Base-by-base conservation (phyloP, 2,329 filamentous ascomycete genomes). In the Alternaria hordeiaustralica region DNA sequence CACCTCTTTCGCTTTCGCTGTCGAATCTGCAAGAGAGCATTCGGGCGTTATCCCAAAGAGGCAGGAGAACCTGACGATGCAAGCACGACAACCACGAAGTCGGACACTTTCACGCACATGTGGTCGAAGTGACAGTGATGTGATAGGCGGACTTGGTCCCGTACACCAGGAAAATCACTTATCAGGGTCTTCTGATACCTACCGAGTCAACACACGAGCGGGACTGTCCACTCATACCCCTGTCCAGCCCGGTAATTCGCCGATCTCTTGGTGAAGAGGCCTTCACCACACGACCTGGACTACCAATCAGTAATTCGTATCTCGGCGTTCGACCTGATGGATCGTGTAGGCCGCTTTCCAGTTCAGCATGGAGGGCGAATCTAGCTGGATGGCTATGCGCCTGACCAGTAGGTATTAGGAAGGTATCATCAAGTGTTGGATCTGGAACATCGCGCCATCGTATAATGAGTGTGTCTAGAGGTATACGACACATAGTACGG, bases 331-430 rank as follows among this genome's bases (percentile, higher is more conserved):
- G 49, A 45, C 41, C 49, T 33, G 18, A 41, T 60, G 7, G 25
- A 60, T 28, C 44, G 26, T 18, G 26, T 13, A 13, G 0, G 23
- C 49, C 49, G 36, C 15, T 8, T 18, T 46, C 18, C 20, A 46
- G 20, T 21, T 8, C 43, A 47, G 6, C 25, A 46, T 26, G 15
- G 4, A 49, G n/a, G n/a, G 28, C 21, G 44, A 30, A 11, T 49
- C 9, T 6, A 47, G 25, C 26, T 45, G 43, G 12, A 36, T 23
- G 10, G 45, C 44, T 33, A 25, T 41, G 44, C 36, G 13, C 15
- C 26, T 47, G 55, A 36, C 55, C 55, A 57, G 43, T 46, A n/a
- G 11, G 7, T 23, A 36, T 47, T 28, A 45, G 56, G 56, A 59
- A 59, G 56, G 56, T 59, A 45, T 59, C 46, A 53, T 53, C 33